phyloP scores from a whole-genome alignment of 352 stramenopile species.

The Globisporangium spinosum region DNA sequence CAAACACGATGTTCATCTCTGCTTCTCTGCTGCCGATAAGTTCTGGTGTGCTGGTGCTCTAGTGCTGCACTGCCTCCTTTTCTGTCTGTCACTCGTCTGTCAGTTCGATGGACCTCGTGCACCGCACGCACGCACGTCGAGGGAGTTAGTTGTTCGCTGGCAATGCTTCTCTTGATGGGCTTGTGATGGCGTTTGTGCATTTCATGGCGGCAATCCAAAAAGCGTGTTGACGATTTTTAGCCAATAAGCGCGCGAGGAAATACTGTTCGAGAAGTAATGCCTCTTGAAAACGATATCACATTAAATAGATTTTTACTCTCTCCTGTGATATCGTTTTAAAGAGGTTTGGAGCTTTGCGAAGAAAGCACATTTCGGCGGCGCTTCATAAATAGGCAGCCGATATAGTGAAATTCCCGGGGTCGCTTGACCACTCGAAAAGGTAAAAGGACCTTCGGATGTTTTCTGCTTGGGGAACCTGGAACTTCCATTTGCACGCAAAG shows the following conservation, averaged over 20 bases:
- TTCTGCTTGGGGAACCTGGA: too few relatives aligned
- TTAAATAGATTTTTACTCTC: background rate
- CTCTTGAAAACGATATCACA: background rate
- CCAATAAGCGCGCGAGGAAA: background rate
- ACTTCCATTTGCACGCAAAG: too few relatives aligned
- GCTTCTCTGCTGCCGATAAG: background rate
- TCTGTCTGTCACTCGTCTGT: background rate
- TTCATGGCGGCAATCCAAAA: background rate
- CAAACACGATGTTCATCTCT: slow-evolving; percentile 75
- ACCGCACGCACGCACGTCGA: background rate
- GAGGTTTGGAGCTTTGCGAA: too few relatives aligned
- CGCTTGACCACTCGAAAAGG: too few relatives aligned
- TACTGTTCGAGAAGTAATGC: too few relatives aligned
- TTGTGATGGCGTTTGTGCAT: background rate
- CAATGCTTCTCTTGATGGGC: background rate
- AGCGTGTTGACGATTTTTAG: background rate
- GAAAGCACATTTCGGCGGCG: too few relatives aligned
- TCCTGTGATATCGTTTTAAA: too few relatives aligned
- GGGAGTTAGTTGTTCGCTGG: background rate
- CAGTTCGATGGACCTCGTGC: background rate
- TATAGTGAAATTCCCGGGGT: too few relatives aligned
- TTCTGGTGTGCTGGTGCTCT: background rate
- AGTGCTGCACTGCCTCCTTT: background rate
- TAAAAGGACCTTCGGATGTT: too few relatives aligned
- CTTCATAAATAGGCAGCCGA: too few relatives aligned